Conservation (phyloP, 768 basidiomycete genomes). For the Phylloporus arenicola region DNA sequence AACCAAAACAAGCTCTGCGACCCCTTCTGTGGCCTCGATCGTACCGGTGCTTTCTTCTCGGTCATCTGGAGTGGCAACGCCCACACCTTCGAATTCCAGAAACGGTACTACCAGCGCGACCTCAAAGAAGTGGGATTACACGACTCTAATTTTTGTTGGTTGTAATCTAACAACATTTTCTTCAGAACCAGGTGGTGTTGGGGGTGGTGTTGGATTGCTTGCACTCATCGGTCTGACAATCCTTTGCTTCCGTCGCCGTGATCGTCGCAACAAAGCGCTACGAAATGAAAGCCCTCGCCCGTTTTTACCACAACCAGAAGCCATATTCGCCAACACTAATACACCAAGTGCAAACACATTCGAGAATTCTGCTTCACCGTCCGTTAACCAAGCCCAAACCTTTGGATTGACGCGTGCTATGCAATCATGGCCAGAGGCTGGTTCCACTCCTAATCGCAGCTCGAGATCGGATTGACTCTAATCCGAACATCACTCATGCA, state of each 20-base stretch:
- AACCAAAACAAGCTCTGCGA: neutral
- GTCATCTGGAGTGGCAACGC: neutral
- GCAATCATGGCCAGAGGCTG: neutral
- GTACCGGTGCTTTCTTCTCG: neutral
- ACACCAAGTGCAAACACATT: neutral
- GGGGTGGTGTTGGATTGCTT: neutral
- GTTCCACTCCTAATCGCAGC: neutral
- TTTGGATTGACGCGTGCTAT: too few relatives aligned
- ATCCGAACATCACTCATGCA: neutral
- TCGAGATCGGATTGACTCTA: neutral
- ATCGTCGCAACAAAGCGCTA: neutral
- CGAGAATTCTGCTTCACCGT: neutral
- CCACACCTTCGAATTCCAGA: neutral
- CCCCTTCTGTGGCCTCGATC: neutral
- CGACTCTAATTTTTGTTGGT: neutral
- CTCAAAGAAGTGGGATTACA: neutral
- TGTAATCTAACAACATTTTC: neutral
- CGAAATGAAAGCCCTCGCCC: neutral
- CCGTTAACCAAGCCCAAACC: neutral
- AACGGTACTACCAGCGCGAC: neutral
- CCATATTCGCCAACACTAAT: neutral
- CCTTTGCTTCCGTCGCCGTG: neutral
- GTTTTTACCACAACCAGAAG: neutral
- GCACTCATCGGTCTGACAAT: neutral
- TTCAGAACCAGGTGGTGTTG: neutral